A percentile compares a stretch with the other conserved stretches of the same genome.
phyloP scores from a whole-genome alignment of 495 filamentous ascomycete genomes.

The Hypomontagnella submonticulosa region DNA sequence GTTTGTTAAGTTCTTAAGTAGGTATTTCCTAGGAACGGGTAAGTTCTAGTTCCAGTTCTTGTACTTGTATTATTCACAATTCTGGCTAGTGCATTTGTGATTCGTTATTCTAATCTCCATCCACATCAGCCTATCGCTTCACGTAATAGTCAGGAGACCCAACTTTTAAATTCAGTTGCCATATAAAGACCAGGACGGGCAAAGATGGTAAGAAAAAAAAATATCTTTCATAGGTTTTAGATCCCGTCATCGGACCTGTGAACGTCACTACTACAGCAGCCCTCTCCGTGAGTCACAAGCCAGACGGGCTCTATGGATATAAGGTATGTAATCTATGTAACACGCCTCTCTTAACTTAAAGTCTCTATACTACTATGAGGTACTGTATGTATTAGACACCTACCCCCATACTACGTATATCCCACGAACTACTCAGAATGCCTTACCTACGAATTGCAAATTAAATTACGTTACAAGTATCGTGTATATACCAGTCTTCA shows the following conservation, averaged over 20 bases:
- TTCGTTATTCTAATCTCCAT: constrained; percentile 24
- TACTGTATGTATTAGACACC: neutral
- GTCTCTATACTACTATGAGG: neutral
- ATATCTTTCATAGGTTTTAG: constrained; percentile 11
- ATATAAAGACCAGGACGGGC: neutral
- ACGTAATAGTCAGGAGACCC: constrained; percentile 31
- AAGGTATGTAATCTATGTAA: neutral
- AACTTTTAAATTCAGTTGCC: constrained; percentile 24
- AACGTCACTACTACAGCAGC: constrained; percentile 5
- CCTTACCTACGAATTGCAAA: no score
- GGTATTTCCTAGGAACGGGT: no score
- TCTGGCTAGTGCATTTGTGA: constrained; percentile 26
- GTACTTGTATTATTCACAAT: constrained; percentile 14
- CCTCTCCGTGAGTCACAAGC: constrained; percentile 28
- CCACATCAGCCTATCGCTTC: constrained; percentile 31
- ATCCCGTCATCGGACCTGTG: constrained; percentile 45
- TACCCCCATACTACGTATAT: no score
- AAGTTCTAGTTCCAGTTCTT: no score
- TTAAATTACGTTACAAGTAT: neutral
- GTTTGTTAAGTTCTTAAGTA: neutral
- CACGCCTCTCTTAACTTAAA: neutral
- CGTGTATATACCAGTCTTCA: neutral
- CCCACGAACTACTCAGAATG: no score
- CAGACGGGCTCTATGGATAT: constrained; percentile 7
- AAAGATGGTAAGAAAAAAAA: constrained; percentile 5